phyloP scores from a whole-genome alignment of 2,329 filamentous ascomycete species.

The Aspergillus oerlinghausenensis region DNA sequence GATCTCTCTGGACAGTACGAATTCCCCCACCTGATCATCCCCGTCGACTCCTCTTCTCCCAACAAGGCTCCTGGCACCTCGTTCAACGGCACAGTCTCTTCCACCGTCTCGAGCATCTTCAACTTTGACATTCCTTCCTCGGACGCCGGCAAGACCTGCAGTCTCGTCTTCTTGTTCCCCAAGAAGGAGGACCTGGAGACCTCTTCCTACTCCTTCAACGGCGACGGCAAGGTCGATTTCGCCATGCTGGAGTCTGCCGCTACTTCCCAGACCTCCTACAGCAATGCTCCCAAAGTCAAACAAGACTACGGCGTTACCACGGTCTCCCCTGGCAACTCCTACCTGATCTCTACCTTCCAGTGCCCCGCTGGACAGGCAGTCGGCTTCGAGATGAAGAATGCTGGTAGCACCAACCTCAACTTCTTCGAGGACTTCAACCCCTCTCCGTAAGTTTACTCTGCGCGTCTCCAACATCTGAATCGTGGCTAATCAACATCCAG shows the following conservation, averaged over 20 bases:
- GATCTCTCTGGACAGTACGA: constrained; percentile 46
- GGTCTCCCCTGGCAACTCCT: constrained; percentile 52
- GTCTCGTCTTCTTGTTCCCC: constrained; percentile 63
- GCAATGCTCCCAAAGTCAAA: constrained; percentile 46
- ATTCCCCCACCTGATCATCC: constrained; percentile 60
- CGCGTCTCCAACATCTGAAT: background rate
- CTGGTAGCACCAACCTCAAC: constrained; percentile 49
- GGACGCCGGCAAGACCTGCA: constrained; percentile 57
- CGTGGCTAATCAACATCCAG: constrained; percentile 18
- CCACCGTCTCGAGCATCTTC: constrained; percentile 56
- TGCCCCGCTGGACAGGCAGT: constrained; percentile 54
- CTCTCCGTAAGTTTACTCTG: constrained; percentile 35
- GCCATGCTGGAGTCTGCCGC: constrained; percentile 46
- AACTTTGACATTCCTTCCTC: constrained; percentile 61
- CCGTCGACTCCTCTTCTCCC: constrained; percentile 53
- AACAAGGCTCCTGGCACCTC: constrained; percentile 50
- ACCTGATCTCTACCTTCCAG: constrained; percentile 49
- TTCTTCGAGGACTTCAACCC: constrained; percentile 64
- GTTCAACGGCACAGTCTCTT: constrained; percentile 53
- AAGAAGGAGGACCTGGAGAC: constrained; percentile 53
- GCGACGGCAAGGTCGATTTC: constrained; percentile 53
- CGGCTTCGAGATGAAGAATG: constrained; percentile 49
- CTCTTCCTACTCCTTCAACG: constrained; percentile 53
- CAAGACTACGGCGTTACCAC: constrained; percentile 42
- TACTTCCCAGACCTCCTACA: constrained; percentile 49